These are phyloP conservation scores for Jaminaea rosea DNA, from an alignment of 1,284 basidiomycete species.

Conservation along the genomic window DNA sequence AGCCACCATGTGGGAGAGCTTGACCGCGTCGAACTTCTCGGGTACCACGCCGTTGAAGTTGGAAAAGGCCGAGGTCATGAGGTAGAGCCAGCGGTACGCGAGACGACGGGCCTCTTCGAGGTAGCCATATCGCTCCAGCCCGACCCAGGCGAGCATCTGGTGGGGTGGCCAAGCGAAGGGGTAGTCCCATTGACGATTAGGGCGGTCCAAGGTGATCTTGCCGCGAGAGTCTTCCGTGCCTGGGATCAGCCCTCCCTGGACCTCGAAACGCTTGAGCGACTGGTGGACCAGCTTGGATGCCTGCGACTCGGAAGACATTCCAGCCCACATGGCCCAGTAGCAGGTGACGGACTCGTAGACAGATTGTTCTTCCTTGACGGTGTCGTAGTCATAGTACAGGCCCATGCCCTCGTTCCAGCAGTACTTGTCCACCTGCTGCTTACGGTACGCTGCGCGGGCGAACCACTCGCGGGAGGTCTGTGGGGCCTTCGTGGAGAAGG, in stretches of 20 bases:
- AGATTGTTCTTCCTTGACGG: constrained; percentile 75
- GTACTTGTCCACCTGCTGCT: constrained; percentile 77
- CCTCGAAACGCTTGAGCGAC: constrained; percentile 89
- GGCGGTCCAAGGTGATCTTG: constrained; percentile 84
- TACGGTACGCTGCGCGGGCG: constrained; percentile 36
- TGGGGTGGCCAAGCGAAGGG: constrained; percentile 66
- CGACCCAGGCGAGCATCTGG: constrained; percentile 76
- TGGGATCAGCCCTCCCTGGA: constrained; percentile 86
- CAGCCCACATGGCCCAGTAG: constrained; percentile 95
- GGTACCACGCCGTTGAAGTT: constrained; percentile 96
- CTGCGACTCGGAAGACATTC: constrained; percentile 88
- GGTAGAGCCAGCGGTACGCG: constrained; percentile 92
- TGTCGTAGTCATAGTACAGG: constrained; percentile 95
- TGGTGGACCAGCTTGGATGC: constrained; percentile 77
- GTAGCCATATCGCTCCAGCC: constrained; percentile 89
- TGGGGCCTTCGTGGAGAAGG: constrained; percentile 55
- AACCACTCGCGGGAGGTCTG: constrained; percentile 43
- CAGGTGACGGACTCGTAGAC: constrained; percentile 90
- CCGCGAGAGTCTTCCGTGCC: constrained; percentile 95
- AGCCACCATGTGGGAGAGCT: constrained; percentile 85
- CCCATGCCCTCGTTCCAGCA: constrained; percentile 91
- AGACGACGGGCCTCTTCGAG: constrained; percentile 83
- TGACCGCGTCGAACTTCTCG: constrained; percentile 95
- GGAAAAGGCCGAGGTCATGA: constrained; percentile 52
- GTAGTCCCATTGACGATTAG: constrained; percentile 90